A percentile compares a stretch with the other conserved stretches of the same genome.
phyloP scores from a whole-genome alignment of 1,284 basidiomycete genomes.

The Naganishia liquefaciens region DNA sequence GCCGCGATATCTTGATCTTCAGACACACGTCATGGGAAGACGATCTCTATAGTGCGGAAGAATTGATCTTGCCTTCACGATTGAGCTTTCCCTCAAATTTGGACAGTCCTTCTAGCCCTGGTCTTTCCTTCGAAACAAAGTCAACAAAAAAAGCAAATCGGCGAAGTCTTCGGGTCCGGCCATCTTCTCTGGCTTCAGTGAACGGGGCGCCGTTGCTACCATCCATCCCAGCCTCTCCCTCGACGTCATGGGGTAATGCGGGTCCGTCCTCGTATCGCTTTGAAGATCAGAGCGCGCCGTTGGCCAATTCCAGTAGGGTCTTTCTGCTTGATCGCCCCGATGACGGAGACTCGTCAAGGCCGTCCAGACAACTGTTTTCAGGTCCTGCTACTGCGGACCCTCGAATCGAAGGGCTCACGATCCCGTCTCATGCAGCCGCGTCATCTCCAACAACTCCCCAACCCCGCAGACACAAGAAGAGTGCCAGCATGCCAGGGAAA shows the following conservation, averaged over 20 bases:
- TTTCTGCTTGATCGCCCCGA: background rate
- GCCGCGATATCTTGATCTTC: constrained; percentile 36
- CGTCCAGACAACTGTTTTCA: background rate
- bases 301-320: background rate
- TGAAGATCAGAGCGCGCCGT: background rate
- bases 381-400: background rate
- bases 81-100: constrained; percentile 3
- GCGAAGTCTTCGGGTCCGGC: constrained; percentile 1
- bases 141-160: background rate
- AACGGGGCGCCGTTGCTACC: constrained; percentile 16
- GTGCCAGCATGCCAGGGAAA: constrained; percentile 11
- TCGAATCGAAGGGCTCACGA: background rate
- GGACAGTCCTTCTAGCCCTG: background rate
- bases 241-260: background rate
- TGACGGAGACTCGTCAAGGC: no score
- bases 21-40: constrained; percentile 1
- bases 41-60: background rate
- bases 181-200: constrained; percentile 18
- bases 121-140: background rate
- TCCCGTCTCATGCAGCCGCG: no score
- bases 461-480: constrained; percentile 20
- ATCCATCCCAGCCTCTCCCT: constrained; percentile 19
- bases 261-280: no score
- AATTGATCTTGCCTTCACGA: constrained; percentile 2
- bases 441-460: background rate